Evolutionary conservation across 2,329 filamentous ascomycete genomes (phyloP), one percentile per base, ranked within the genome.

Genomic region (Exophiala sp.): DNA sequence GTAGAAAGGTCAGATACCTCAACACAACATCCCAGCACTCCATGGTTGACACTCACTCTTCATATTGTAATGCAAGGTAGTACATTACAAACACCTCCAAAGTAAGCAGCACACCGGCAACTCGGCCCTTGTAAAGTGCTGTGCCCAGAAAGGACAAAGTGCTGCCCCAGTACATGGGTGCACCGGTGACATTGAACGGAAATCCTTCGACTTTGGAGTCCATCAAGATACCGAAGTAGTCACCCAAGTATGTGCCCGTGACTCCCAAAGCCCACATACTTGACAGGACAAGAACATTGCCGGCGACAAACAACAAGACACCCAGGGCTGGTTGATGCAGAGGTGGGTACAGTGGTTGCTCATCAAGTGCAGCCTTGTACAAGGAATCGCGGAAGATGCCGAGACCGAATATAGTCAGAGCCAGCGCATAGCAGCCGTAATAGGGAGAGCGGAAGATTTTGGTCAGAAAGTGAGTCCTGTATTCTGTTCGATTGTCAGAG

Each of bases 221-320:
- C 91, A 96, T 95, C 62, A 99, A 79, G 70, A 97, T 96, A 64
- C 94, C 94, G 69, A 97, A 99, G 79, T 99, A 99, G 77, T 99
- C 94, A 64, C 94, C 94, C 34, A 99, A 79, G 70, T 96, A 99
- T 35, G 94, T 99, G 59, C 94, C 94, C 0, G 91, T 96, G 66
- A 99, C 84, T 54, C 94, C 94, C 38, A 99, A 84, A 33, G 86
- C 88, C 84, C 85, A 96, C 74, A 95, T 97, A 57, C 88, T 94
- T 33, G 87, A 86, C 47, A 97, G 65, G 46, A 99, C 94, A 34
- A 99, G 83, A 47, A 87, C 72, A 71, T 96, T 96, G 54, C 94
- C 94, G 35, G 75, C 68, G 24, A 79, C 78, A 64, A 97, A 81
- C 51, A 97, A 82, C 3, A 76, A 80, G 60, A 86, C 86, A 39